Evolutionary conservation across 768 basidiomycete species (phyloP).

Genomic region (Lactarius tabidus): DNA sequence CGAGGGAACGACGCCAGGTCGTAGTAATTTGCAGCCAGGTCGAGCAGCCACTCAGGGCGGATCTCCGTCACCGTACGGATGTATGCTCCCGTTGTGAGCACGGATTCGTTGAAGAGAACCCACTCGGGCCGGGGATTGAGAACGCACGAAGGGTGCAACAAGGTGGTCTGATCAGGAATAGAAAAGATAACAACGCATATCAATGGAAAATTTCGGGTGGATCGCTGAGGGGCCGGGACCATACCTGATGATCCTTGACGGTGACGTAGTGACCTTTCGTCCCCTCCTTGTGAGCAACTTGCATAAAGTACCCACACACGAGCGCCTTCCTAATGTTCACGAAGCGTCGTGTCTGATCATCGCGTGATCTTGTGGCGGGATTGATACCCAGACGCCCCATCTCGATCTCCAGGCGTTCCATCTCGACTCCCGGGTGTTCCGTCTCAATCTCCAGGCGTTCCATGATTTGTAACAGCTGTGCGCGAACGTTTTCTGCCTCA

Average conservation of each 20-base stretch:
- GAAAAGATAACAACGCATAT: neutral
- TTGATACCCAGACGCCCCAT: slow-evolving; percentile 82
- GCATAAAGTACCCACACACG: slow-evolving; percentile 97
- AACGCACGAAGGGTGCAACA: slow-evolving; percentile 83
- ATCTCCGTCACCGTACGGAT: slow-evolving; percentile 92
- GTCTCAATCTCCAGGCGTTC: slow-evolving; percentile 95
- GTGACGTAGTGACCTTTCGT: slow-evolving; percentile 82
- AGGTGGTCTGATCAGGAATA: slow-evolving; percentile 48
- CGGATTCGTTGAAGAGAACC: slow-evolving; percentile 94
- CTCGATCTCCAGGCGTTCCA: slow-evolving; percentile 82
- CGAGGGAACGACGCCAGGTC: slow-evolving; percentile 61
- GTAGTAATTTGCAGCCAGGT: slow-evolving; percentile 63
- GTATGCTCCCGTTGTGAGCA: slow-evolving; percentile 81
- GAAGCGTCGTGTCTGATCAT: slow-evolving; percentile 49
- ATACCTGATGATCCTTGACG: slow-evolving; percentile 90
- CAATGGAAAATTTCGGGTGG: neutral
- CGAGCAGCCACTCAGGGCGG: slow-evolving; percentile 77
- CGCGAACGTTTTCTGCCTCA: slow-evolving; percentile 91
- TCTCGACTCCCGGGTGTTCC: slow-evolving; percentile 82
- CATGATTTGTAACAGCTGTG: slow-evolving; percentile 87
- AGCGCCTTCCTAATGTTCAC: slow-evolving; percentile 75
- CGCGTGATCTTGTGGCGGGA: slow-evolving; percentile 60
- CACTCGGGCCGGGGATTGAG: slow-evolving; percentile 85
- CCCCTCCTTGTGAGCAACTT: slow-evolving; percentile 94
- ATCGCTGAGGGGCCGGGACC: too few species aligned